These are phyloP conservation scores for Rhizopogon sp. DNA, from an alignment of 768 basidiomycete species.

Conservation along the genomic window DNA sequence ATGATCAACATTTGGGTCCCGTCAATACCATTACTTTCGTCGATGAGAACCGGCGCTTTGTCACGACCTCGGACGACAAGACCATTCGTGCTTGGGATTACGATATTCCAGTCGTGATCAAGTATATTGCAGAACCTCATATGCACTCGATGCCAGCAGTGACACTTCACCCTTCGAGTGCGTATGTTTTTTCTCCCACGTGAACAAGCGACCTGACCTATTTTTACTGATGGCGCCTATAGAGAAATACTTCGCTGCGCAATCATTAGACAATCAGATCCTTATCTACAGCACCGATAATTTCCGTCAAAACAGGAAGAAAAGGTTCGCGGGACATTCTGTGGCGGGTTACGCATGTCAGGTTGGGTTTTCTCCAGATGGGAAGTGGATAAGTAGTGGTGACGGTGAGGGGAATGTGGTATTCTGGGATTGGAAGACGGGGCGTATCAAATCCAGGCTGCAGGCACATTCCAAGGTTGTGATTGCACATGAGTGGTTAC, in stretches of 20 bases:
- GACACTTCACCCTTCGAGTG: slow-evolving; percentile 91
- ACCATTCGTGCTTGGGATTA: slow-evolving; percentile 99
- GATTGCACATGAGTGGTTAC: slow-evolving; percentile 96
- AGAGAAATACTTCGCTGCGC: slow-evolving; percentile 97
- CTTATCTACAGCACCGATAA: slow-evolving; percentile 96
- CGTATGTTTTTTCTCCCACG: slow-evolving; percentile 29
- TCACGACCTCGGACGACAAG: slow-evolving; percentile 98
- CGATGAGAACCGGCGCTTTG: slow-evolving; percentile 94
- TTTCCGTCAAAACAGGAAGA: slow-evolving; percentile 98
- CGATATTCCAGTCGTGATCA: slow-evolving; percentile 99
- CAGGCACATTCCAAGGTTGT: slow-evolving; percentile 94
- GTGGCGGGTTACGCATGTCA: slow-evolving; percentile 97
- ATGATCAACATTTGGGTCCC: slow-evolving; percentile 97
- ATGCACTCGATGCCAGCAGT: slow-evolving; percentile 99
- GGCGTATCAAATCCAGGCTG: slow-evolving; percentile 86
- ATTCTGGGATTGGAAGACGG: slow-evolving; percentile 99
- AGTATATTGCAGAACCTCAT: slow-evolving; percentile 97
- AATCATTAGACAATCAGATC: slow-evolving; percentile 98
- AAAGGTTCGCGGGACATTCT: slow-evolving; percentile 95
- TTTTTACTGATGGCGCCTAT: slow-evolving; percentile 12
- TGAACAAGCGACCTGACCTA: slow-evolving; percentile 1
- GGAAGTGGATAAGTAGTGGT: slow-evolving; percentile 96
- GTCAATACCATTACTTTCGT: slow-evolving; percentile 99
- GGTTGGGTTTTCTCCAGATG: slow-evolving; percentile 96
- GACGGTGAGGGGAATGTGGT: slow-evolving; percentile 94